Evolutionary conservation across 768 basidiomycete genomes (phyloP).

Genomic region (Tremella fuciformis): DNA sequence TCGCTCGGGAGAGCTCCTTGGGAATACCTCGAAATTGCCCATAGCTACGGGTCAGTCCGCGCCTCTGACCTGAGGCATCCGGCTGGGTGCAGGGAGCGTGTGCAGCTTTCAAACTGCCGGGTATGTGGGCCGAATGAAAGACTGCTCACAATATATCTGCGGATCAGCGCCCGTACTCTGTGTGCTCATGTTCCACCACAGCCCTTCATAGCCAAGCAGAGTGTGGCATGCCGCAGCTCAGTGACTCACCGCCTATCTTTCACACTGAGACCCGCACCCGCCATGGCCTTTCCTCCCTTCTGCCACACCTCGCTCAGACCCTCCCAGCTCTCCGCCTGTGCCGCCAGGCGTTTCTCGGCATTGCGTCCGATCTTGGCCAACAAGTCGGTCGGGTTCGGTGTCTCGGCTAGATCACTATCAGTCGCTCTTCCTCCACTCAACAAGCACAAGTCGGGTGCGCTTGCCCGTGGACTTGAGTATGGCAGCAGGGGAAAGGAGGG

Average conservation of each 20-base stretch:
- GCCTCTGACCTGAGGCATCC: too few species aligned
- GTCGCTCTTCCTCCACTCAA: neutral
- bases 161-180: constrained; percentile 10
- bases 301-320: constrained; percentile 33
- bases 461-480: too few species aligned
- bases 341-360: constrained; percentile 32
- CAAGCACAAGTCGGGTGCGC: too few species aligned
- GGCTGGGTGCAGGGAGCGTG: too few species aligned
- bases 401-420: constrained; percentile 25
- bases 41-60: constrained; percentile 22
- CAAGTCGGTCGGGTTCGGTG: constrained; percentile 29
- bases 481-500: neutral
- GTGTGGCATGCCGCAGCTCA: too few species aligned
- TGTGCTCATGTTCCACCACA: too few species aligned
- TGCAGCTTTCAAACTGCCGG: too few species aligned
- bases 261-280: constrained; percentile 30
- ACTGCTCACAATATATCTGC: constrained; percentile 29
- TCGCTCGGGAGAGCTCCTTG: constrained; percentile 25
- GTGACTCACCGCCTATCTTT: constrained; percentile 45
- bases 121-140: too few species aligned
- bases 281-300: constrained; percentile 26
- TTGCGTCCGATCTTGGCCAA: constrained; percentile 33
- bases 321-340: constrained; percentile 39
- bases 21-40: constrained; percentile 42
- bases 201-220: too few species aligned